Evolutionary conservation across 31 red algal species (phyloP), one percentile per base, ranked within the genome.

Genomic region (Odonthalia washingtoniensis): DNA sequence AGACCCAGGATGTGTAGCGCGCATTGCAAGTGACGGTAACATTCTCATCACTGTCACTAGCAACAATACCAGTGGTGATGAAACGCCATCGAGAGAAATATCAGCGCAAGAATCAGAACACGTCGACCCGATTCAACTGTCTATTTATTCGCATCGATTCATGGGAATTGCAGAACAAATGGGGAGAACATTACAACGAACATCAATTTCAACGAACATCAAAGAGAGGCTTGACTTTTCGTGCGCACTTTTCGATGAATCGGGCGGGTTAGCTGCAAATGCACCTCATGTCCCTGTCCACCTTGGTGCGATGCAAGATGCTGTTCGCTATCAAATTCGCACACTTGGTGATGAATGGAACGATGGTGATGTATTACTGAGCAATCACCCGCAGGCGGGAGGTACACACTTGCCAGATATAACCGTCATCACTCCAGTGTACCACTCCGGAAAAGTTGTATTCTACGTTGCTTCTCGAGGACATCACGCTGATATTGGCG

Each of bases 101-200:
- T 9, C 9, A 21, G 9, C 21, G 12, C 12, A 57, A 14, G 49
- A 14, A 14, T 57, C 49, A 21, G 21, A 9, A 14, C 49, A 57
- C 21, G 49, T 57, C 9, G 49, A 99, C 81, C 91, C 84, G 30
- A 78, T 99, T 32, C 67, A 92, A 72, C 88, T 94, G 49, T 92
- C 87, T 17, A 89, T 99, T 32, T 95, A 87, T 74, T 75, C 84
- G n/a, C 82, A 96, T 86, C 97, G 94, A 60, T 99, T 99, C 76
- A 99, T 99, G 94, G 67, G 89, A 41, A 96, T 99, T 63, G 97
- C 97, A 2, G 97, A 99, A 81, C 97, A 99, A 70, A 97, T 96
- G 92, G 97, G 97, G 36, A 80, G 94, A 26, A 92, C 92, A 26
- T 83, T 99, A 57, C 97, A 96, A 65, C 80, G 94, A 60, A 96